phyloP scores from a whole-genome alignment of 129 eudicot species.

The Sambucus nigra region DNA sequence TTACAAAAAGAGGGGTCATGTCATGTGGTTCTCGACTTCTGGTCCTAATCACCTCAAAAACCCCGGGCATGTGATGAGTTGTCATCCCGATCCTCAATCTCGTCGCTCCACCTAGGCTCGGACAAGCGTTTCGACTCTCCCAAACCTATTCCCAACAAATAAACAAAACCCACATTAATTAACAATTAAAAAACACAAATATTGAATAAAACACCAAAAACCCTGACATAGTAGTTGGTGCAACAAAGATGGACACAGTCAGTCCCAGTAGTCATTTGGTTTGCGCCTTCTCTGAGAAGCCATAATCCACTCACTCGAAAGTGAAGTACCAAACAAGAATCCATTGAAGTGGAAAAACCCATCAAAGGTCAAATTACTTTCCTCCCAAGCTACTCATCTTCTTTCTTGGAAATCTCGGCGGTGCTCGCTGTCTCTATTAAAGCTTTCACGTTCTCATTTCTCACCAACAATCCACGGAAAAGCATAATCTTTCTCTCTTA shows the following conservation, averaged over 20 bases:
- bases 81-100: background rate
- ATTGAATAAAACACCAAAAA: background rate
- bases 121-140: background rate
- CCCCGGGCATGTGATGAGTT: background rate
- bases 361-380: constrained; percentile 29
- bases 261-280: constrained; percentile 6
- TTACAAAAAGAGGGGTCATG: background rate
- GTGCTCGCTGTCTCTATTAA: constrained; percentile 33
- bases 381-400: constrained; percentile 36
- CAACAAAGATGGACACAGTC: background rate
- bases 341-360: background rate
- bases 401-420: background rate
- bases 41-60: background rate
- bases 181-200: background rate
- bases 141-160: background rate
- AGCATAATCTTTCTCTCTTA: constrained; percentile 4
- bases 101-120: background rate
- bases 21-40: background rate
- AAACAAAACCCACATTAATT: background rate
- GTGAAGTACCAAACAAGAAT: constrained; percentile 8
- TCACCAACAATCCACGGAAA: constrained; percentile 32
- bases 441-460: constrained; percentile 29
- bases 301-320: constrained; percentile 1
- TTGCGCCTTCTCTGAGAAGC: constrained; percentile 27
- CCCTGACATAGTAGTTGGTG: background rate